These are phyloP conservation scores for Alternaria arbusti DNA, from an alignment of 2,329 filamentous ascomycete genomes.

Conservation along the genomic window DNA sequence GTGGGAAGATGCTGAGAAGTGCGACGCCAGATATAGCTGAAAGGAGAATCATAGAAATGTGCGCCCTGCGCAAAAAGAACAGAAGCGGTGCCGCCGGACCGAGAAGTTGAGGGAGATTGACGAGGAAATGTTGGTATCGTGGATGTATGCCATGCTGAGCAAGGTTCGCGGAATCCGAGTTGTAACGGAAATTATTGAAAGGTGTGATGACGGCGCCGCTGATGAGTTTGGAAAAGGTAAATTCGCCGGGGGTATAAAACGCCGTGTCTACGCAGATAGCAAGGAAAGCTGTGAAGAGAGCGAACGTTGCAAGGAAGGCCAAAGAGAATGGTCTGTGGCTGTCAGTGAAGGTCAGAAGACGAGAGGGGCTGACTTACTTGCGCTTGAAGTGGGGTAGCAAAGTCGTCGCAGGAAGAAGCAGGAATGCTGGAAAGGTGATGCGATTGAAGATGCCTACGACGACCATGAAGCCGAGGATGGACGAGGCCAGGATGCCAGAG, in stretches of 20 bases:
- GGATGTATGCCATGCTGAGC: constrained; percentile 61
- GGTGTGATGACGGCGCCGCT: constrained; percentile 59
- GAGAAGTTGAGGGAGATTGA: constrained; percentile 60
- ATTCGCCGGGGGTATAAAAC: constrained; percentile 71
- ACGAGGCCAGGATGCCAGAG: constrained; percentile 76
- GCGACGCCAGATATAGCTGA: constrained; percentile 76
- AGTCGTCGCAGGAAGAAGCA: constrained; percentile 81
- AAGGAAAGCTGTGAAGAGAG: constrained; percentile 69
- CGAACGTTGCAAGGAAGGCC: constrained; percentile 68
- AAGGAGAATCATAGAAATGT: constrained; percentile 65
- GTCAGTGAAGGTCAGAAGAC: constrained; percentile 9
- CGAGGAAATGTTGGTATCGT: constrained; percentile 58
- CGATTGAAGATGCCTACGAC: constrained; percentile 94
- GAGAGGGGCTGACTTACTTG: constrained; percentile 63
- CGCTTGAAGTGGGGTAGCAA: constrained; percentile 84
- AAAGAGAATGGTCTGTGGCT: constrained; percentile 62
- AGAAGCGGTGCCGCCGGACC: constrained; percentile 59
- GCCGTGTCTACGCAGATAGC: constrained; percentile 84
- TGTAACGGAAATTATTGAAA: constrained; percentile 61
- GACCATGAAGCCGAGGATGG: constrained; percentile 78
- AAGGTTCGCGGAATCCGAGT: constrained; percentile 56
- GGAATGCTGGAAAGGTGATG: constrained; percentile 94
- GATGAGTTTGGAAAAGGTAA: constrained; percentile 70
- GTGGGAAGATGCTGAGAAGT: constrained; percentile 75
- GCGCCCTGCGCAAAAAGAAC: constrained; percentile 57